Evolutionary conservation across 257 asterid species (phyloP).

Genomic region (Solanum ossicruentum): DNA sequence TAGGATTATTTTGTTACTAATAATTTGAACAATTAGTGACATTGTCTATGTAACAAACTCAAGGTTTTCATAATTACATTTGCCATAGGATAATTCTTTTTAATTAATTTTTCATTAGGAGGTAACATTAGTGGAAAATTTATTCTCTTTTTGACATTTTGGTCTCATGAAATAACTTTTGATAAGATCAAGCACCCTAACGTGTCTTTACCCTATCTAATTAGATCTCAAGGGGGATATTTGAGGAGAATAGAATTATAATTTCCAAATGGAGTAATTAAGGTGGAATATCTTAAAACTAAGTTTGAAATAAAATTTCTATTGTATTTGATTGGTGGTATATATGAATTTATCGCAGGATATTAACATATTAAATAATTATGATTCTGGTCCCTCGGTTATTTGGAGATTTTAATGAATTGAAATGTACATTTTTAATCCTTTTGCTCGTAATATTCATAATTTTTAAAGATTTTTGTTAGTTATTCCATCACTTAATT

Average conservation of each 20-base stretch:
- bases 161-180: neutral
- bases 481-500: neutral
- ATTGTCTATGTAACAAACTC: neutral
- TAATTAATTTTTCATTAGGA: neutral
- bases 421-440: neutral
- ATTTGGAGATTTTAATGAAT: neutral
- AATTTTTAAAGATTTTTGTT: neutral
- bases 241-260: no score
- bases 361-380: neutral
- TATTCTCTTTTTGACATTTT: neutral
- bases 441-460: neutral
- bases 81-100: neutral
- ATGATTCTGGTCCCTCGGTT: neutral
- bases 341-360: neutral
- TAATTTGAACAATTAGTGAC: conserved; percentile 8
- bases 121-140: neutral
- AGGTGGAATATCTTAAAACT: neutral
- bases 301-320: neutral
- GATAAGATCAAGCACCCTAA: neutral
- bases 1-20: conserved; percentile 6
- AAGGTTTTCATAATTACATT: conserved; percentile 21
- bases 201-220: neutral
- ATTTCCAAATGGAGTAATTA: neutral
- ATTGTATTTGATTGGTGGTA: no score
- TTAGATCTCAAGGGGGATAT: neutral